Base-by-base conservation (phyloP, 345 rosid species). In the Euclidium syriacum region DNA sequence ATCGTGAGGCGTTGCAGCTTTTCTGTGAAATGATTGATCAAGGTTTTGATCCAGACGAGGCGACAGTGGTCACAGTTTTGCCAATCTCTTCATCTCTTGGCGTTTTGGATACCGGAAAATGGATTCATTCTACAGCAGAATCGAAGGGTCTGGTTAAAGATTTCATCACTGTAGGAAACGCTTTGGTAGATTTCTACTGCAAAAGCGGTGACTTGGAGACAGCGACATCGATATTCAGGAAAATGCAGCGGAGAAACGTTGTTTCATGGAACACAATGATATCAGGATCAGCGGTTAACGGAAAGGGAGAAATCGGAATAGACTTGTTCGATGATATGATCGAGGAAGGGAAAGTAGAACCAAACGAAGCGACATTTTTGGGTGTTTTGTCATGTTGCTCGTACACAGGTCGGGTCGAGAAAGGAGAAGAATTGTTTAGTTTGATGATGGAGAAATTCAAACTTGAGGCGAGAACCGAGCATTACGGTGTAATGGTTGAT, bases 401-500 rank as follows among this genome's bases (percentile, higher is more conserved):
- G 12, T 83, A 87, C 73, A 80, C 87, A 22, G 85, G 91, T 8
- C 56, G 47, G 72, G 70, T 87, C 0, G 83, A 77, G 52, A 80
- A 60, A 60, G 91, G 83, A 39, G 62, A 69, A 15, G 70, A 69
- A 17, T 56, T 83, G 73, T 83, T 88, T 59, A 66, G 75, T 57
- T 56, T 71, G 40, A 88, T 88, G 90, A 60, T 15, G 4, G 61
- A 19, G 52, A 46, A 9, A 18, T 67, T 80, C 58, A 43, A 59
- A 9, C 73, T 83, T 33, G 81, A 75, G 66, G 86, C 84, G 11
- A 79, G 74, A 58, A 72, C 74, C 0, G 96, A 79, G 75, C 95
- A 87, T 64, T 83, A 70, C 8, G 95, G 95, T 44, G 80, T 69
- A 8, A 77, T 87, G 95, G 85, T 83, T 62, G 92, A 88, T 76